These are phyloP conservation scores for Sanguinoderma infundibulare DNA, from an alignment of 1,284 basidiomycete genomes.

Conservation along the genomic window DNA sequence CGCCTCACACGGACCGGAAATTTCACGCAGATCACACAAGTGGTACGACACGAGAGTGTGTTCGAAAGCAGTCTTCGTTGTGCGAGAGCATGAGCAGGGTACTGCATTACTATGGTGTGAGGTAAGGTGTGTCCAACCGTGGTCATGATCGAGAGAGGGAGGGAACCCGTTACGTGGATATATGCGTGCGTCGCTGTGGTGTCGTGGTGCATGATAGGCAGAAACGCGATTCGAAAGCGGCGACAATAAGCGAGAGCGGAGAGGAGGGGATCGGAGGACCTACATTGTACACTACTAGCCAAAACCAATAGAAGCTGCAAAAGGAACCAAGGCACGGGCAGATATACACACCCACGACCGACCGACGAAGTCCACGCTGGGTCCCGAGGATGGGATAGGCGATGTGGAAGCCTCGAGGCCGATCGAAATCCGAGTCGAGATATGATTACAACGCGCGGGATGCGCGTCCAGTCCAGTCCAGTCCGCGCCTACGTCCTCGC, in stretches of 20 bases:
- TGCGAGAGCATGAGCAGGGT: too few species aligned
- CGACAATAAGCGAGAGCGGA: background rate
- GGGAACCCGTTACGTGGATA: too few species aligned
- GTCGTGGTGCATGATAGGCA: too few species aligned
- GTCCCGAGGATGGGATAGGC: background rate
- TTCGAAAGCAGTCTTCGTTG: too few species aligned
- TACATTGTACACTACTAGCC: background rate
- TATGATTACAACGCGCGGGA: background rate
- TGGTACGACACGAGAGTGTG: too few species aligned
- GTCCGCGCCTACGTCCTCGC: background rate
- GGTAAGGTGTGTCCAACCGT: too few species aligned
- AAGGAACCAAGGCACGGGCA: background rate
- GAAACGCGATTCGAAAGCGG: too few species aligned
- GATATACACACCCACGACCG: background rate
- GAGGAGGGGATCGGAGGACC: background rate
- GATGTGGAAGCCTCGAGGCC: background rate
- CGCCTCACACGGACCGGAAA: too few species aligned
- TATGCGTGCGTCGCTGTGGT: too few species aligned
- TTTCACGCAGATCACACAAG: too few species aligned
- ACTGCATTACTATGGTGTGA: too few species aligned
- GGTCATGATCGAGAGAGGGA: too few species aligned
- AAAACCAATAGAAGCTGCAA: background rate
- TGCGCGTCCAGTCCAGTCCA: background rate
- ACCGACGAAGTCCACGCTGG: background rate
- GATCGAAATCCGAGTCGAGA: background rate